These are phyloP conservation scores for Miscanthus lutarioriparius DNA, from an alignment of 176 grass and related monocot genomes.

Conservation along the genomic window DNA sequence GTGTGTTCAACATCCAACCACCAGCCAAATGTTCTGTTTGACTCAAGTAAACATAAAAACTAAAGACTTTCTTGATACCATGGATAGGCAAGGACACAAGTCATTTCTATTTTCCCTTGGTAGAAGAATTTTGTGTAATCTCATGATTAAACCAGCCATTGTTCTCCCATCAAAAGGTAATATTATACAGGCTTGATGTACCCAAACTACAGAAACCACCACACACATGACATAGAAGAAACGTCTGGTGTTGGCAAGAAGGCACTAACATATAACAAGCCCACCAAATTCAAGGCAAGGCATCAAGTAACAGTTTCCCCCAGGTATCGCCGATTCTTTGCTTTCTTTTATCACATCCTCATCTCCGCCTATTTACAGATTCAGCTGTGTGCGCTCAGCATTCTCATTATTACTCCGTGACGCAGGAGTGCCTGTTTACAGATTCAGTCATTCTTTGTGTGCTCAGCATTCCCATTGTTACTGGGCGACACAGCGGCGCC, in stretches of 20 bases:
- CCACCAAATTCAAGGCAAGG: constrained; percentile 30
- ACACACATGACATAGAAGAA: not conserved
- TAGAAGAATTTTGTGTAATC: constrained; percentile 16
- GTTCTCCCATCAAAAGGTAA: constrained; percentile 15
- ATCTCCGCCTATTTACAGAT: constrained; percentile 34
- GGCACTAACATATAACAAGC: constrained; percentile 29
- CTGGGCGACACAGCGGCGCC: constrained; percentile 5
- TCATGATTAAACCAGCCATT: not conserved
- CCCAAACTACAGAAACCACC: not conserved
- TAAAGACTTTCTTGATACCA: not conserved
- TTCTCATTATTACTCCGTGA: constrained; percentile 12
- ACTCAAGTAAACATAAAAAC: not conserved
- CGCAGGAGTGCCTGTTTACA: not conserved
- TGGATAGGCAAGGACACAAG: not conserved
- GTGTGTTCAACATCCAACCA: not conserved
- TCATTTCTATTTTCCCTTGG: not conserved
- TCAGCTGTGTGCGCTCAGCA: constrained; percentile 14
- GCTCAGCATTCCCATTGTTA: constrained; percentile 39
- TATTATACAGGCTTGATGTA: not conserved
- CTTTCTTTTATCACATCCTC: not conserved
- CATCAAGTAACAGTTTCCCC: constrained; percentile 21
- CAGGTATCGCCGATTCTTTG: constrained; percentile 18
- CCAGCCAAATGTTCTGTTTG: not conserved
- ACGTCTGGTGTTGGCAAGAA: not conserved
- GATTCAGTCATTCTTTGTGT: constrained; percentile 33